phyloP scores from a whole-genome alignment of 768 basidiomycete genomes.

The Candolleomyces eurysporus region DNA sequence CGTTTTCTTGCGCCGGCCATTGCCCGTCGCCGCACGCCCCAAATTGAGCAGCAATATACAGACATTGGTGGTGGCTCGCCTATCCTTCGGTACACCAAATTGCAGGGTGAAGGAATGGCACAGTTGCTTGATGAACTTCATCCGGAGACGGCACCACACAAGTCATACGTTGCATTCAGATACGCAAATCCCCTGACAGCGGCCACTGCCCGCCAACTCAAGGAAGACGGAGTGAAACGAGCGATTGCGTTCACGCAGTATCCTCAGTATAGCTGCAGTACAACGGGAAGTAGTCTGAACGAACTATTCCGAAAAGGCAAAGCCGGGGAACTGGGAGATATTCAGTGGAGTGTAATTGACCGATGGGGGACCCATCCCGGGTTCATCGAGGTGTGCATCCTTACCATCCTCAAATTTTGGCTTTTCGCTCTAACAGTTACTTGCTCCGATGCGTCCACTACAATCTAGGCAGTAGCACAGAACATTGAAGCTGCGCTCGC shows the following conservation, averaged over 20 bases:
- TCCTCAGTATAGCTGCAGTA: slow-evolving; percentile 97
- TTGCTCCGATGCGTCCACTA: slow-evolving; percentile 8
- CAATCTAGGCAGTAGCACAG: slow-evolving; percentile 78
- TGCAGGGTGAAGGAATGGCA: slow-evolving; percentile 90
- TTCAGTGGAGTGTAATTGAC: slow-evolving; percentile 98
- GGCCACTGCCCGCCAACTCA: slow-evolving; percentile 79
- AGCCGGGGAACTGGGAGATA: slow-evolving; percentile 56
- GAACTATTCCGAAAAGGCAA: slow-evolving; percentile 75
- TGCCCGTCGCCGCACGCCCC: slow-evolving; percentile 83
- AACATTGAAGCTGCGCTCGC: slow-evolving; percentile 81
- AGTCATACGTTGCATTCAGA: slow-evolving; percentile 93
- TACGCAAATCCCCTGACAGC: slow-evolving; percentile 89
- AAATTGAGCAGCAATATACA: slow-evolving; percentile 92
- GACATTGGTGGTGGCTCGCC: slow-evolving; percentile 97
- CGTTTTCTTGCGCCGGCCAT: slow-evolving; percentile 83
- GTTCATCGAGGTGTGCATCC: slow-evolving; percentile 79
- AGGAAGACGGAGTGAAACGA: slow-evolving; percentile 84
- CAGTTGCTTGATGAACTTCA: slow-evolving; percentile 91
- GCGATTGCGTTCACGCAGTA: slow-evolving; percentile 98
- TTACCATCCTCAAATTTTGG: slow-evolving; percentile 1
- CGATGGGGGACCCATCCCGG: slow-evolving; percentile 96
- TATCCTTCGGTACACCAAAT: slow-evolving; percentile 84
- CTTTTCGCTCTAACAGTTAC: slow-evolving; percentile 2
- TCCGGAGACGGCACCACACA: slow-evolving; percentile 92
- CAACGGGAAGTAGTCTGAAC: slow-evolving; percentile 95